Conservation (phyloP, 2,329 filamentous ascomycete species). For the Ceratocystis variospora region DNA sequence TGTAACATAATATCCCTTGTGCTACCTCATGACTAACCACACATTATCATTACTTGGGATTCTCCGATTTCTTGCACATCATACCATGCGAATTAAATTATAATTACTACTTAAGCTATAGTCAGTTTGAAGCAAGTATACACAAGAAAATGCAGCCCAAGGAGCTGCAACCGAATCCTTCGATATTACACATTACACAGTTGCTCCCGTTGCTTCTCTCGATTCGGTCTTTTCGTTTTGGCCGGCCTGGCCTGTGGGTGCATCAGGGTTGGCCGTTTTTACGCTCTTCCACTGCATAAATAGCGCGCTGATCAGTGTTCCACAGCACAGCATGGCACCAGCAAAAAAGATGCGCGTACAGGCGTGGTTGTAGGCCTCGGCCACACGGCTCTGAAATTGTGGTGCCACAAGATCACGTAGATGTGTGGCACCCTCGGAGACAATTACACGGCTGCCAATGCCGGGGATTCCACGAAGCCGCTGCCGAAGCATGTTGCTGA, state of each 20-base stretch:
- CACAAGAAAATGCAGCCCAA: not conserved
- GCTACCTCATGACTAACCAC: not conserved
- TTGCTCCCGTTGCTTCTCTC: not conserved
- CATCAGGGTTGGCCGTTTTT: slow-evolving; percentile 34
- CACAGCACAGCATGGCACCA: slow-evolving; percentile 40
- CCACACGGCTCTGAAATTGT: slow-evolving; percentile 38
- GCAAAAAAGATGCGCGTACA: slow-evolving; percentile 51
- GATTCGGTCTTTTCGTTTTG: not conserved
- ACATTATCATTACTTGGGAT: not conserved
- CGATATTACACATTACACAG: not conserved
- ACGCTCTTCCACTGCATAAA: slow-evolving; percentile 55
- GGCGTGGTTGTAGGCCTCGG: slow-evolving; percentile 51
- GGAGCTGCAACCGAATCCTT: not conserved
- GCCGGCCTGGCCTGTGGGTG: slow-evolving; percentile 1
- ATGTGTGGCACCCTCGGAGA: slow-evolving; percentile 43
- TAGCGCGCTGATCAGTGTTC: slow-evolving; percentile 43
- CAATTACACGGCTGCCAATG: slow-evolving; percentile 32
- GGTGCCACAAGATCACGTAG: slow-evolving; percentile 40
- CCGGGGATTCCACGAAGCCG: slow-evolving; percentile 30
- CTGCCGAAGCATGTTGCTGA: slow-evolving; percentile 34
- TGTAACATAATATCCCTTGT: not conserved
- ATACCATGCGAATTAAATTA: not conserved
- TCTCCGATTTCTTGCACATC: not conserved
- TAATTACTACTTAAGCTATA: not conserved
- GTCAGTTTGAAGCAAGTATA: not conserved